A percentile compares a stretch with the other conserved stretches of the same genome.
These are phyloP conservation scores for Narthecium ossifragum DNA, from an alignment of 106 monocot genomes.

Conservation along the genomic window DNA sequence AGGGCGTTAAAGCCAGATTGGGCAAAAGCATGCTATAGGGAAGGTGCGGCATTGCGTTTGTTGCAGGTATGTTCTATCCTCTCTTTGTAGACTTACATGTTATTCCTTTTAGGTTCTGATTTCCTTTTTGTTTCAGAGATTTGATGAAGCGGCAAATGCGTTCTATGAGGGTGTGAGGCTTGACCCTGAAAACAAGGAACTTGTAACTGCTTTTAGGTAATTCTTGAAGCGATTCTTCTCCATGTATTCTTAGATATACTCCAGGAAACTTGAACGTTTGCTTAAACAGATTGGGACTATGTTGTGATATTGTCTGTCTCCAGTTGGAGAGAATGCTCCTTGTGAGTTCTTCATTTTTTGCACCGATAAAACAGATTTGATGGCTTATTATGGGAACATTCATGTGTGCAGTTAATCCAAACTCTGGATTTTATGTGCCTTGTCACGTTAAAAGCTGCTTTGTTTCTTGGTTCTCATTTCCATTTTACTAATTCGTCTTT, in stretches of 20 bases:
- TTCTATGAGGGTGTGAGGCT: conserved; percentile 89
- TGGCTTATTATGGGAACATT: no score
- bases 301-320: no score
- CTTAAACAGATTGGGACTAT: no score
- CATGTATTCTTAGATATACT: background rate
- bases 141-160: conserved; percentile 91
- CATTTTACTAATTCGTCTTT: no score
- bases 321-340: no score
- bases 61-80: conserved; percentile 40
- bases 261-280: no score
- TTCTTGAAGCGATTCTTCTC: background rate
- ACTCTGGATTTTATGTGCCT: no score
- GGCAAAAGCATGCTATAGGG: conserved; percentile 91
- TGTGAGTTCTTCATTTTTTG: background rate
- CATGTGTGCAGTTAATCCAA: no score
- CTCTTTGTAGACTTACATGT: background rate
- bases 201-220: conserved; percentile 86
- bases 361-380: no score
- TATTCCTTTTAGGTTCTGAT: background rate
- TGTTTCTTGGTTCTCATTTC: no score
- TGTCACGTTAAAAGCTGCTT: no score
- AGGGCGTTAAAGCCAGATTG: conserved; percentile 67
- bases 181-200: conserved; percentile 88
- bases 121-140: conserved; percentile 37
- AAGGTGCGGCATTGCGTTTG: conserved; percentile 73